Evolutionary conservation across 2,329 filamentous ascomycete genomes (phyloP), one percentile per base, ranked within the genome.

Genomic region (Pestalotiopsis sp.): DNA sequence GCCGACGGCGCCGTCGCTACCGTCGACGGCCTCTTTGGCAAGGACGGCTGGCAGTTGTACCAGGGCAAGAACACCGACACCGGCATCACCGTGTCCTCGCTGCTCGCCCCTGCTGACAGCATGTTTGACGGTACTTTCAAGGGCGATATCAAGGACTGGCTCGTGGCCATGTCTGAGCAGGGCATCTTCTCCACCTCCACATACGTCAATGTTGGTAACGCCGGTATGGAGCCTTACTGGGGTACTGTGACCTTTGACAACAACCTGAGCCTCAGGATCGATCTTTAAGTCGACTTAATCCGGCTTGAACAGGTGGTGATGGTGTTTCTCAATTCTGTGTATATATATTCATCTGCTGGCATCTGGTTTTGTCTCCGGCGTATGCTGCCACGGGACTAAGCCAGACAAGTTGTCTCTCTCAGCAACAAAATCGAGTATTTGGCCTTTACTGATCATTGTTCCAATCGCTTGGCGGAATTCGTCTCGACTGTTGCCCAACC

Each of bases 151-250:
- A 82, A 82, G 74, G 78, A 83, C 38, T 83, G 81, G 82, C 72
- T 83, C 23, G 52, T 76, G 23, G 79, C 78, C 13, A 68, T 83
- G 61, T 78, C 78, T 1, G 74, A 78, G 38, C 76, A 80, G 45
- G 81, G 79, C 2, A 72, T 80, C 23, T 82, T 82, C 68, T 62
- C 38, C 23, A 67, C 66, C 2, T 49, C n/a, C 39, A 67, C 66
- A 12, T 84, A 79, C 68, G 79, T 83, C 45, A 83, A 83, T 66
- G 80, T 84, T 6, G 81, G 81, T 1, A 83, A 83, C 69, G 81
- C 77, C 20, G 81, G 81, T 1, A 72, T 72, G 67, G 72, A 75
- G 52, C 72, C 73, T 0, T 75, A 69, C 69, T 74, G 73, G 73
- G 73, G 73, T 0, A 72, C 70, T 2, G 73, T 71, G 20, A 71